Evolutionary conservation across 805 yeast genomes (phyloP), one percentile per base, ranked within the genome.

Genomic region (Cyberlindnera samutprakarnensis): DNA sequence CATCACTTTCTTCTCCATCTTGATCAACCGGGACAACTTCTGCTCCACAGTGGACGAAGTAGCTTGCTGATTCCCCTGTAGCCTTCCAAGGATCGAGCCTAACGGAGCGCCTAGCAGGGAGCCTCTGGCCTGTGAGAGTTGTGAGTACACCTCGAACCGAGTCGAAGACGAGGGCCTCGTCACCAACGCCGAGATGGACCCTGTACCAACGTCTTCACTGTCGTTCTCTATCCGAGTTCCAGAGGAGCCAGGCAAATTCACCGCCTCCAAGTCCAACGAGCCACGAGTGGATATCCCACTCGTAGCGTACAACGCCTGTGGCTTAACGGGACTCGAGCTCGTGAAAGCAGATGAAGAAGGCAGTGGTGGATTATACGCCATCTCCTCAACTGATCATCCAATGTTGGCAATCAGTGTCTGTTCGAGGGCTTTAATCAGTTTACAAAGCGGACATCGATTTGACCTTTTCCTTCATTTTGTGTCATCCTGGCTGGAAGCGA

Each of bases 1-100:
- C 31, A 61, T 44, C 5, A 53, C 47, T 32, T 59, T 68, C 32
- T 57, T 59, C 40, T 69, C 66, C 7, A 47, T 35, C 39, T 59
- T 64, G 31, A 67, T 55, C 28, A 66, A 42, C 38, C 58, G 66
- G 21, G 49, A 42, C 21, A 66, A 30, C 30, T 55, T 56, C 31
- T 41, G 52, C 25, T 56, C 48, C n/a, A 66, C 49, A 3, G 59
- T 28, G 8, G 29, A 31, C 2, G 64, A 54, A 28, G 51, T 45
- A 8, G 51, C 42, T 18, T 41, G 47, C 6, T 43, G 28, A 18
- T 28, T 41, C 2, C 40, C 30, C 18, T 36, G 39, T 14, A 57
- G 37, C 25, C 37, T 48, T 8, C 41, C 51, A n/a, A 54, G 35
- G 12, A 56, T 37, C 11, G 54, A 44, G 17, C 42, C 30, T 7